Evolutionary conservation across 306 rosid species (phyloP), one percentile per base, ranked within the genome.

Genomic region (Castanospermum australe): DNA sequence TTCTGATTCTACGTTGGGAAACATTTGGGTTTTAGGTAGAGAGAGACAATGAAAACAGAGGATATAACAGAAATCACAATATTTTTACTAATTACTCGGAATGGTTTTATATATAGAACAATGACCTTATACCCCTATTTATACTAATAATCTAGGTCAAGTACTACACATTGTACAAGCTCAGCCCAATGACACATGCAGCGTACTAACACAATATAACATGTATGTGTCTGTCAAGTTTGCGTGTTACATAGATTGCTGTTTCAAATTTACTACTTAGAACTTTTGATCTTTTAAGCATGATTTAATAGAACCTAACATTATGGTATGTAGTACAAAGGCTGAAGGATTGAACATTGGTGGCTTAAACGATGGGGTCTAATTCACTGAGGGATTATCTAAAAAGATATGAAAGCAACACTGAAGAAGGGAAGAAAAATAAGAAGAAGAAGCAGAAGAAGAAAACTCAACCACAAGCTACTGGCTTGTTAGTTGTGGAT

Each of bases 371-470:
- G 25, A 80, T 73, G 75, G 86, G 85, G 48, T 84, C 90, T 9
- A 84, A 63, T 59, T 90, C 97, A 1, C 87, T 87, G 15, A 89
- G 87, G 84, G 99, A 91, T 70, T 95, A 95, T 83, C 81, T 91
- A 32, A 95, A 86, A 48, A 86, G 93, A 50, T 95, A 95, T 48
- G 90, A 82, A 51, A 85, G 83, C 73, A 92, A 79, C 62, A 72
- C 75, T 14, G 91, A 79, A 32, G 97, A 80, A 6, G 92, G 84
- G 20, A 84, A 81, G 75, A 86, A 84, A 47, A 80, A 47, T 56
- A 86, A 83, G 82, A 87, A 75, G 82, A 56, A 67, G 71, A 78
- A 78, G 80, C 66, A 55, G 54, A 77, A 87, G 81, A 79, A 71
- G 78, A 83, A 52, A 78, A 55, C 56, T 69, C 88, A 81, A 51